These are phyloP conservation scores for Zygnema cylindricum DNA, from an alignment of 139 green algal species.

Conservation along the genomic window DNA sequence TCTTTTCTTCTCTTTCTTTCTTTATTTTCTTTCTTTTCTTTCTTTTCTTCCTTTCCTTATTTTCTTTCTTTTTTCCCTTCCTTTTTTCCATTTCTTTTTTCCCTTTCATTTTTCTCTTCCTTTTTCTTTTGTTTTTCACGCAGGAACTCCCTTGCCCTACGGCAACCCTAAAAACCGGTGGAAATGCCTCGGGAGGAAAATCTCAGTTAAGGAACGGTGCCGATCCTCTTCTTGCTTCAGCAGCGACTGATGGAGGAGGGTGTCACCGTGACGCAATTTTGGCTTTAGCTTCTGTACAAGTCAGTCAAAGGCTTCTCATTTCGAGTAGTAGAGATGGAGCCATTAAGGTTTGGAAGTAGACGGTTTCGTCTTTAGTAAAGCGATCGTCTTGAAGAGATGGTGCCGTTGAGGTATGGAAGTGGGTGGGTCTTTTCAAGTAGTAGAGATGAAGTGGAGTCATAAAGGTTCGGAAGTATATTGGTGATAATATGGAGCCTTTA, in stretches of 20 bases:
- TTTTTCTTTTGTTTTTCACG: background rate
- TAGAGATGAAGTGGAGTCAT: too few species aligned
- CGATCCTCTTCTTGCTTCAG: conserved; percentile 22
- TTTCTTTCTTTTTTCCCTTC: too few species aligned
- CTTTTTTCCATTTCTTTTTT: background rate
- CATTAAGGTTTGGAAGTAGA: conserved; percentile 86
- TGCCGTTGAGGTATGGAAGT: too few species aligned
- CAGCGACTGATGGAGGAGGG: conserved; percentile 33
- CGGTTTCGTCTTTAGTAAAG: too few species aligned
- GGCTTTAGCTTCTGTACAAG: conserved; percentile 25
- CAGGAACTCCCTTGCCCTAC: background rate
- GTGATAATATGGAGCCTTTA: too few species aligned
- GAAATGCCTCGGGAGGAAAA: background rate
- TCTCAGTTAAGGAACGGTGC: background rate
- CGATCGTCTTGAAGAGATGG: too few species aligned
- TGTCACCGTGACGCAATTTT: conserved; percentile 59
- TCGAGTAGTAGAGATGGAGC: conserved; percentile 75
- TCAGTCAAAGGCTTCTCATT: conserved; percentile 74
- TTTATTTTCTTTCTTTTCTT: background rate
- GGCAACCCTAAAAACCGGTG: background rate
- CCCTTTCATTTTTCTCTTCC: background rate
- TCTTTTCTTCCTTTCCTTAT: background rate
- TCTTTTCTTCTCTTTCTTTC: background rate
- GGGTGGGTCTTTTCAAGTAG: too few species aligned
- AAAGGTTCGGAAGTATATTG: too few species aligned